Evolutionary conservation across 2,329 filamentous ascomycete species (phyloP).

Genomic region (Furcasterigmium furcatum): DNA sequence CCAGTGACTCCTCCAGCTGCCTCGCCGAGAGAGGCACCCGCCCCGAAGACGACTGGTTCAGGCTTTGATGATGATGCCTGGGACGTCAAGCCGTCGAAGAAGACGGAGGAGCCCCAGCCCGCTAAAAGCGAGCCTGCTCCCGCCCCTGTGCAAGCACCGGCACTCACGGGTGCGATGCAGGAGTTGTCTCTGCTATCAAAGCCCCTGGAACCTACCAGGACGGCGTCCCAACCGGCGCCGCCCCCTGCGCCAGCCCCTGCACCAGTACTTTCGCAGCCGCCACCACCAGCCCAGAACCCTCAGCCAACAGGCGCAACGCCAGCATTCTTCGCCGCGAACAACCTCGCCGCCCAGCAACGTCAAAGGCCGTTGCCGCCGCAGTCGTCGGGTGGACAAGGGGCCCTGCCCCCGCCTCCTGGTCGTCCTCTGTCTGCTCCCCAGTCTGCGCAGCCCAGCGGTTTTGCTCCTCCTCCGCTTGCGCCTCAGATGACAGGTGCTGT

Average conservation of each 20-base stretch:
- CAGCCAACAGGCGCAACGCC: slow-evolving; percentile 54
- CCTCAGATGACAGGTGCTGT: slow-evolving; percentile 75
- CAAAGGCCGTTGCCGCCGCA: slow-evolving; percentile 39
- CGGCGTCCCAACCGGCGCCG: slow-evolving; percentile 18
- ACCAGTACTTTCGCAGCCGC: slow-evolving; percentile 22
- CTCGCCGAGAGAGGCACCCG: slow-evolving; percentile 18
- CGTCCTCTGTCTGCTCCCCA: slow-evolving; percentile 86
- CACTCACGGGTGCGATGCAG: slow-evolving; percentile 65
- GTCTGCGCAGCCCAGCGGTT: slow-evolving; percentile 70
- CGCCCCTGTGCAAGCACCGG: slow-evolving; percentile 31
- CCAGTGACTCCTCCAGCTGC: slow-evolving; percentile 12
- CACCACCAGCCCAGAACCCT: slow-evolving; percentile 29
- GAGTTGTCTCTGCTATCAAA: slow-evolving; percentile 52
- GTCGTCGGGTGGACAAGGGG: slow-evolving; percentile 52
- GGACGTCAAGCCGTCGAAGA: slow-evolving; percentile 84
- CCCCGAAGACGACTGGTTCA: neutral
- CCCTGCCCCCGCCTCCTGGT: slow-evolving; percentile 74
- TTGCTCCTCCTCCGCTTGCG: slow-evolving; percentile 72
- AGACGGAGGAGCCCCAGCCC: slow-evolving; percentile 31
- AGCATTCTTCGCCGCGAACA: slow-evolving; percentile 46
- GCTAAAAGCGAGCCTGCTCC: slow-evolving; percentile 22
- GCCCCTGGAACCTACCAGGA: slow-evolving; percentile 49
- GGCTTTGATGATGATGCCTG: slow-evolving; percentile 97
- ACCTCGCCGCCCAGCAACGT: slow-evolving; percentile 27
- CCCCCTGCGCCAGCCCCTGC: slow-evolving; percentile 21